Evolutionary conservation across 306 rosid genomes (phyloP), one percentile per base, ranked within the genome.

Genomic region (Lupinus albus): DNA sequence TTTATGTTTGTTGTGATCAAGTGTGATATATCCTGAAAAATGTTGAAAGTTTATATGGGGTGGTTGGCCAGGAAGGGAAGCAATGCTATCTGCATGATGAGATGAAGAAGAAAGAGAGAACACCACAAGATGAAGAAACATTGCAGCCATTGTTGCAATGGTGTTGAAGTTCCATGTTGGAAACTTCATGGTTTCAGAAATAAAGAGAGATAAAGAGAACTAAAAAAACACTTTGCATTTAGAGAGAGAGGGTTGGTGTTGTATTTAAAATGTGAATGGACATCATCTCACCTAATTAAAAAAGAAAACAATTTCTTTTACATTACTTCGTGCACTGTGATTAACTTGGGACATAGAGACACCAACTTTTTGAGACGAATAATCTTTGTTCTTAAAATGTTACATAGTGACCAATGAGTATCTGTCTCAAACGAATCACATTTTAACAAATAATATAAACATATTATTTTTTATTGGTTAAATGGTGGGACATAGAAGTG

Each of bases 1-100:
- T 65, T 70, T 86, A 3, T 80, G 70, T 41, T 74, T 60, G 35
- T 84, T 63, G 7, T 78, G 70, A 59, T 84, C 86, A 7, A 86
- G 87, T 12, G 81, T 70, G 48, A 88, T 72, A 55, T 88, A 86
- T 17, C 89, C 89, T 9, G 92, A 82, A 61, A 84, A 88, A 30
- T 88, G 95, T 32, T 77, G 82, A 70, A 86, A 88, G 3, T 44
- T 71, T 28, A 77, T 82, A 12, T 38, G 64, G 41, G 91, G 30
- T 25, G 30, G 84, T 67, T 86, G 95, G 4, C 92, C 95, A 17
- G 91, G 89, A 74, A 88, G 88, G 25, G 21, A 13, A 25, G 13
- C 39, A 58, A 88, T 82, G 61, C 52, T 75, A 72, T 82, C 88
- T 57, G 67, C 70, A 50, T 71, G 78, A 60, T 8, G 35, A 41